Evolutionary conservation across 768 basidiomycete genomes (phyloP), one percentile per base, ranked within the genome.

Genomic region (Mycena galopus): DNA sequence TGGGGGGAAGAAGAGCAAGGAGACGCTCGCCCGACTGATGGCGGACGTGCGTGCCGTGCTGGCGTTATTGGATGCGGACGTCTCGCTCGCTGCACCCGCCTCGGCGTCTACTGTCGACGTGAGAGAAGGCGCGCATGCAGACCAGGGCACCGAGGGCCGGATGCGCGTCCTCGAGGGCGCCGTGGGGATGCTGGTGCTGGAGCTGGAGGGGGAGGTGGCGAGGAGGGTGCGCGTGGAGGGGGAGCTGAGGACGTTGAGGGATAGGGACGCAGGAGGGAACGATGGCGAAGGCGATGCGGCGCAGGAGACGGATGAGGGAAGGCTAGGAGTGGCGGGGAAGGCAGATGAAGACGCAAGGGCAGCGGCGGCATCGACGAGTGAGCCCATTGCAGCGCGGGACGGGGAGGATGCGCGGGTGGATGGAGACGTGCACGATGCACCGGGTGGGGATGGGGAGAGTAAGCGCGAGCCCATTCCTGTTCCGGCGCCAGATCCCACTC

Each of bases 121-220:
- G 75, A 55, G 78, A 74, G 21, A 27, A 51, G 11, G 50, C 12
- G 23, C 23, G 12, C n/a, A 11, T 10, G 23, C 23, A 51, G 76
- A 83, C 1, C 82, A 86, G 0, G 92, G 89, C 2, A 84, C 88
- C 1, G 73, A 90, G 39, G 91, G 88, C 2, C 83, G 92, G 32
- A 80, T 92, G 19, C 63, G 88, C 12, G 81, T 87, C 0, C 88
- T 88, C 1, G 83, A 88, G 70, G 81, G 83, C 12, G 84, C 89
- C 0, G 85, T 92, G 11, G 83, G 86, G 32, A 80, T 84, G 2
- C 80, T 95, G n/a, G 81, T 85, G 44, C 81, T 82, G 53, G 93
- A 95, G 77, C 78, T 95, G 51, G 84, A 90, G 71, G 75, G 77
- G 51, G 69, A 70, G 71, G 60, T 64, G 16, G 29, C 5, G 17